Evolutionary conservation across 2,329 filamentous ascomycete genomes (phyloP), one percentile per base, ranked within the genome.

Genomic region (Aspergillus pseudonomiae): DNA sequence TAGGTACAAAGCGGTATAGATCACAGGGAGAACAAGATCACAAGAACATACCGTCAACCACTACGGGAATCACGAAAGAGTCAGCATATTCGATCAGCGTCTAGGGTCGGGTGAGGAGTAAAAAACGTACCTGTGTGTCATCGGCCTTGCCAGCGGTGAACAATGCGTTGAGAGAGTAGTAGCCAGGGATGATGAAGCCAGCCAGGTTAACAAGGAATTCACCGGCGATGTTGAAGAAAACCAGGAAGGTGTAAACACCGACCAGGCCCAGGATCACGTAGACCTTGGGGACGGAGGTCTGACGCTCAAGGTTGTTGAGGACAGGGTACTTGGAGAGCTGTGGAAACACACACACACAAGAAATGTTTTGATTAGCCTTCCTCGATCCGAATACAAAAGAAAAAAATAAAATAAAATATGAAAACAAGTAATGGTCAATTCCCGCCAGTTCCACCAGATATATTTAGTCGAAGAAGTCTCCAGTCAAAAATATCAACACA

Each of bases 151-250:
- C 81, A 64, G 82, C 75, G 68, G 81, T 86, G 81, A 90, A 90
- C 68, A 90, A 78, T 39, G 88, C 88, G 68, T 86, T 80, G 61
- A 90, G 81, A 30, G 87, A 89, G 79, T 89, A 90, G 81, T 89
- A 90, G 68, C 84, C 86, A 54, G 88, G 88, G 66, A 90, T 80
- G 67, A 87, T 75, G 77, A 90, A 90, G 65, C 88, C 88, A 65
- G 87, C 86, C 72, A 88, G 83, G 80, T 90, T 90, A 75, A 89
- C 86, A 63, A 90, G 83, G 78, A 90, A 89, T 73, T 87, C 85
- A 78, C 88, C 88, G 66, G 85, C 88, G 69, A 90, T 89, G 82
- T 90, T 90, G 82, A 90, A 90, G 82, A 90, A 90, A 78, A 90
- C 83, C 61, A 89, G 81, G 84, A 89, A 89, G 81, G 89, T 88